phyloP scores from a whole-genome alignment of 306 rosid species.

The Cucumis melo region DNA sequence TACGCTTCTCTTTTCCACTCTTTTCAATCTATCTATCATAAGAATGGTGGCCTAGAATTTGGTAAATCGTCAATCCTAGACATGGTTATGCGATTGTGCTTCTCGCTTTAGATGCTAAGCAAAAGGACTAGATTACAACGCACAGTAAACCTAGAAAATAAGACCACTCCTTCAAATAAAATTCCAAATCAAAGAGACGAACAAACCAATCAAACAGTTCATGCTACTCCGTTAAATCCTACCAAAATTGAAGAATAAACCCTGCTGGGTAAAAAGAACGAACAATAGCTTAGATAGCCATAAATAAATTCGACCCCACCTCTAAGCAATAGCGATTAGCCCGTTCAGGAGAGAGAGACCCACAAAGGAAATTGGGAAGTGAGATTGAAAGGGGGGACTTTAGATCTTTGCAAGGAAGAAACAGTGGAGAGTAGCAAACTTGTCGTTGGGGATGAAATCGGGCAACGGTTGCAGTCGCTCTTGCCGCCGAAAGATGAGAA shows the following conservation, averaged over 20 bases:
- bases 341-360: background rate
- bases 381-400: background rate
- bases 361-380: background rate
- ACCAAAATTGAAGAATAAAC: background rate
- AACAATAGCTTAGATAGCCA: background rate
- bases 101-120: no score
- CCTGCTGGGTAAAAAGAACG: background rate
- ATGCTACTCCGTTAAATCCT: background rate
- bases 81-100: constrained; percentile 22
- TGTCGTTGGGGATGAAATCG: background rate
- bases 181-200: background rate
- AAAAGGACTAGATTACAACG: background rate
- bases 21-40: background rate
- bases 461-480: background rate
- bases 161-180: background rate
- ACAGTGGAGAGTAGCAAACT: background rate
- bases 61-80: constrained; percentile 36
- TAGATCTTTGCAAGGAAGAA: background rate
- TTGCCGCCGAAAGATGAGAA: background rate
- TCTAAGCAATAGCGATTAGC: background rate
- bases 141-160: background rate
- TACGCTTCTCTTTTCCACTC: background rate
- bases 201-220: background rate
- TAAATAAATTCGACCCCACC: background rate
- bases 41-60: constrained; percentile 26